Evolutionary conservation across 225 moss, liverwort and hornwort genomes (phyloP), one percentile per base, ranked within the genome.

Genomic region (Climacium dendroides): DNA sequence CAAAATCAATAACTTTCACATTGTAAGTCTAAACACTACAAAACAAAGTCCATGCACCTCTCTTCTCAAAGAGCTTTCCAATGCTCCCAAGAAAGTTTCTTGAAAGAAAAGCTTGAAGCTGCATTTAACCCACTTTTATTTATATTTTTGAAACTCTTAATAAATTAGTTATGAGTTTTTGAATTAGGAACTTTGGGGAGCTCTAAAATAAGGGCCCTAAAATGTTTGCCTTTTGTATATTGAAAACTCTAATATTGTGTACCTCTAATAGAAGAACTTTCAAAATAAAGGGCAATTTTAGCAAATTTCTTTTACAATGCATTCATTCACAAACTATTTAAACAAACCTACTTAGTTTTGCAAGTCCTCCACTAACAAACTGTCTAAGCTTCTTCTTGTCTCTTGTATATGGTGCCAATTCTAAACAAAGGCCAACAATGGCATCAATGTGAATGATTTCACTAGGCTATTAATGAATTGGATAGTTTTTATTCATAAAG

Each of bases 51-150:
- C 8, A 45, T 45, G 45, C 45, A 45, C 45, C 45, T 45, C 45
- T 45, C 45, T 8, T 45, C 8, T 6, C 45, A 45, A 45, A 45
- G 45, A 45, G 45, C 45, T 45, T 45, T 45, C 8, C 8, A 45
- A 45, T 45, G 8, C 45, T 45, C 6, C 8, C 45, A 45, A 45
- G 45, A 45, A 45, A 6, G 45, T 45, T 0, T 29, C n/a, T 66
- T n/a, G 19, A 19, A n/a, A 20, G 8, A 11, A 2, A n/a, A 19
- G 1, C 0, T 9, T 66, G 0, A n/a, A 66, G 20, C 11, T 0
- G 6, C 11, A 11, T n/a, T 10, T n/a, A 18, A n/a, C 9, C 20
- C n/a, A n/a, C 11, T 22, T 22, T n/a, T 3, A 66, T 11, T n/a
- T 20, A 11, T 66, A 20, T 25, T 66, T n/a, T 66, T 66, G 6